Evolutionary conservation across 768 basidiomycete species (phyloP).

Genomic region (Kwoniella dejecticola): DNA sequence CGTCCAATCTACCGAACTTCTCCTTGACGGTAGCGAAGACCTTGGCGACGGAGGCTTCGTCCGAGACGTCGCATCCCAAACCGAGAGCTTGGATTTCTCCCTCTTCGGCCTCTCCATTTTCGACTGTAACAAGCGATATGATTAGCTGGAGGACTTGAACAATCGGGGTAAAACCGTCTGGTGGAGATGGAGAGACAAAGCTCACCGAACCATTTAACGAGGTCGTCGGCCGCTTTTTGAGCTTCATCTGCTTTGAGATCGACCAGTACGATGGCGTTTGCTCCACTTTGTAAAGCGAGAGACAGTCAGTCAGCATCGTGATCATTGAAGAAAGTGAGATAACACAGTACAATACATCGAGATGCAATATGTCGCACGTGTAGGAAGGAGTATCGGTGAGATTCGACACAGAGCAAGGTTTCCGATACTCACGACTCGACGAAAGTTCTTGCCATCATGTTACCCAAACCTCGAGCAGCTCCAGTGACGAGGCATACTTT

Average conservation of each 20-base stretch:
- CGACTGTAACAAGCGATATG: slow-evolving; percentile 37
- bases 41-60: slow-evolving; percentile 73
- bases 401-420: background rate
- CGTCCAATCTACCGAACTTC: slow-evolving; percentile 51
- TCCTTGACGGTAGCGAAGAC: slow-evolving; percentile 69
- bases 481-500: slow-evolving; percentile 92
- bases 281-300: slow-evolving; percentile 63
- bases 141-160: no score
- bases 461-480: slow-evolving; percentile 85
- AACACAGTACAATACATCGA: no score
- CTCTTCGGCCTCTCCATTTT: slow-evolving; percentile 62
- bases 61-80: slow-evolving; percentile 82
- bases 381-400: no score
- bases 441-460: slow-evolving; percentile 88
- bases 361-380: no score
- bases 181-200: no score
- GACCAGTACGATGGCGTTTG: slow-evolving; percentile 74
- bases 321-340: no score
- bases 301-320: background rate
- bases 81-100: slow-evolving; percentile 71
- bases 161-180: no score
- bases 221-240: slow-evolving; percentile 66
- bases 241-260: slow-evolving; percentile 76
- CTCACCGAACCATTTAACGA: slow-evolving; percentile 62
- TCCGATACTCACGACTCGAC: slow-evolving; percentile 68